Evolutionary conservation across 1,139 yeast species (phyloP), one percentile per base, ranked within the genome.

Genomic region (Yamadazyma siamensis): DNA sequence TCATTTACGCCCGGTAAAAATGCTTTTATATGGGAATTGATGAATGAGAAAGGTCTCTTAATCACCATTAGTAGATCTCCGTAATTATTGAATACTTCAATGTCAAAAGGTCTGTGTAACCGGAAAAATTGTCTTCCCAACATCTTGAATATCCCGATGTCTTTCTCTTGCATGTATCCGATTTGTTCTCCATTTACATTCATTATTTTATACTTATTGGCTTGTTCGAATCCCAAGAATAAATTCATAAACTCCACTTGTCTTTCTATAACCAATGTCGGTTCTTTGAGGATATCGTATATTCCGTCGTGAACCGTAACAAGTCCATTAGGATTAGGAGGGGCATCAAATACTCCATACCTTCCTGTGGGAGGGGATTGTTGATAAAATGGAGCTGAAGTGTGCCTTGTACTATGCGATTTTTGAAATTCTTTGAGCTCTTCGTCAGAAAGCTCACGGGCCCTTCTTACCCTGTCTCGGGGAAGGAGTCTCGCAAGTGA

Each of bases 181-280:
- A 91, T 52, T 35, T 75, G 80, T 35, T 76, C 68, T 2, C 97
- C 97, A 39, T 62, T 45, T 0, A 82, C 70, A 53, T 87, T 84
- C 77, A 82, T 69, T 26, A 91, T 72, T 10, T 73, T 71, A 54
- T 89, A 91, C 42, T 70, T 62, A 52, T 89, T 89, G 1, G 94
- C 88, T 59, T 89, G 97, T 54, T 91, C 97, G 48, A 85, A 85
- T 1, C 96, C 96, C 21, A 89, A 52, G 32, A 88, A 72, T 11
- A 91, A 66, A 50, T 87, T 89, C 87, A 87, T 80, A 61, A 82
- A 71, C 56, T 91, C 97, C 22, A 91, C 65, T 50, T 86, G 84
- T 35, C 98, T 71, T 52, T 89, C 96, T 31, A 91, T 76, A 1
- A 89, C 88, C 21, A 91, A 56, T 4, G 91, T 83, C 1, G 96